These are phyloP conservation scores for Puccinia horiana DNA, from an alignment of 1,284 basidiomycete species.

Conservation along the genomic window DNA sequence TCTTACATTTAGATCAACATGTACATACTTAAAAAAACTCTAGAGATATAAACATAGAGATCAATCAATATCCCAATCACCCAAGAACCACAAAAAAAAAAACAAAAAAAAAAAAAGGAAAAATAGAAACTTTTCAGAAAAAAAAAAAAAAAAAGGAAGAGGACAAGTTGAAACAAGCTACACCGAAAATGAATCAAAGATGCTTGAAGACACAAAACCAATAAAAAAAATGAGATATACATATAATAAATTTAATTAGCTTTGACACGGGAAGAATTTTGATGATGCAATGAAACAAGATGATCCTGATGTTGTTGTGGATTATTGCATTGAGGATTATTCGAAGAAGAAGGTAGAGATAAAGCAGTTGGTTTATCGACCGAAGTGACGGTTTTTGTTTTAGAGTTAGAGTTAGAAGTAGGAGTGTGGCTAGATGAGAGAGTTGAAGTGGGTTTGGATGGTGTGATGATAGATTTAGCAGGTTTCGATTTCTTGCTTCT, in stretches of 20 bases:
- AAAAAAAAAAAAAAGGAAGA: not conserved
- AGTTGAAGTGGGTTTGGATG: not conserved
- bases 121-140: too few relatives aligned
- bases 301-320: not conserved
- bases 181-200: too few relatives aligned
- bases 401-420: not conserved
- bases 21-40: too few relatives aligned
- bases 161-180: too few relatives aligned
- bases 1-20: too few relatives aligned
- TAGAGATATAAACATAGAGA: too few relatives aligned
- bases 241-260: not conserved
- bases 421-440: not conserved
- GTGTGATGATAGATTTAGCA: not conserved
- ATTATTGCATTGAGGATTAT: not conserved
- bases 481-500: constrained; percentile 14
- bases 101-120: too few relatives aligned
- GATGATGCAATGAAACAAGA: constrained; percentile 4
- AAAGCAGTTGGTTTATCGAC: not conserved
- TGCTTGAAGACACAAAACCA: not conserved
- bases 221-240: not conserved
- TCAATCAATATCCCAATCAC: too few relatives aligned
- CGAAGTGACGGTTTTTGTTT: not conserved
- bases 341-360: constrained; percentile 10
- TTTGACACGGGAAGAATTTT: constrained; percentile 12
- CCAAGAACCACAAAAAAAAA: not conserved